Percentiles rank a stretch among this genome's conserved stretches.
Conservation (phyloP, 176 grass and related monocot species). For the bread wheat (Triticum aestivum) region DNA sequence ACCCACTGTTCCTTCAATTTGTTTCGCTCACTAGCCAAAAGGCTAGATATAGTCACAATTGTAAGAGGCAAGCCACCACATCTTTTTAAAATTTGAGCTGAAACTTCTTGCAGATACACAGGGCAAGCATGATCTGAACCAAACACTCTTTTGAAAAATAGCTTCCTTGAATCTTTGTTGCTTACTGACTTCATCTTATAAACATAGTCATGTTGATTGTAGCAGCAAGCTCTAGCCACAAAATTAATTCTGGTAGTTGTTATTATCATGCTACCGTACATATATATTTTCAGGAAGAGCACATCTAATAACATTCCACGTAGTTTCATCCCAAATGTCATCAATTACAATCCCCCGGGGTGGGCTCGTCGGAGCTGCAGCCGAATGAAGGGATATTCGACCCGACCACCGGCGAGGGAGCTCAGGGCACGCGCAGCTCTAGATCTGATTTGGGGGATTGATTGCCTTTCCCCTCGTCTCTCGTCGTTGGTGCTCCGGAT, state of each 20-base stretch:
- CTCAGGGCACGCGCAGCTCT: neutral
- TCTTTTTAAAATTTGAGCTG: no score
- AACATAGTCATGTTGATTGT: neutral
- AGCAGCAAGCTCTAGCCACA: conserved; percentile 16
- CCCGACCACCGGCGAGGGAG: neutral
- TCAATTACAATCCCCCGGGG: neutral
- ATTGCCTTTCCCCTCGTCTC: no score
- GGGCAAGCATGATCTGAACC: no score
- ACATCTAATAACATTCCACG: neutral
- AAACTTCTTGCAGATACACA: no score
- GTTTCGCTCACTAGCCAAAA: no score
- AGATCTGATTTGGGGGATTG: neutral
- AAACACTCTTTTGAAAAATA: no score
- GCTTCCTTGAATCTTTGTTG: no score
- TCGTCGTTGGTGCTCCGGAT: no score
- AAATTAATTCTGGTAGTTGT: neutral
- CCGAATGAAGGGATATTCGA: neutral
- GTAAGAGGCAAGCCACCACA: no score
- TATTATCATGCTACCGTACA: neutral
- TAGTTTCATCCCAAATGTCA: conserved; percentile 15
- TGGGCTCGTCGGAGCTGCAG: neutral
- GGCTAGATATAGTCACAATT: no score
- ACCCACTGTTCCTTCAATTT: no score
- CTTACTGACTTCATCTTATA: no score
- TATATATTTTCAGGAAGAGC: neutral